Percentiles rank a stretch among this genome's conserved stretches.
Conservation (phyloP, 192 early-diverging fungal genomes). For the Podila clonocystis region DNA sequence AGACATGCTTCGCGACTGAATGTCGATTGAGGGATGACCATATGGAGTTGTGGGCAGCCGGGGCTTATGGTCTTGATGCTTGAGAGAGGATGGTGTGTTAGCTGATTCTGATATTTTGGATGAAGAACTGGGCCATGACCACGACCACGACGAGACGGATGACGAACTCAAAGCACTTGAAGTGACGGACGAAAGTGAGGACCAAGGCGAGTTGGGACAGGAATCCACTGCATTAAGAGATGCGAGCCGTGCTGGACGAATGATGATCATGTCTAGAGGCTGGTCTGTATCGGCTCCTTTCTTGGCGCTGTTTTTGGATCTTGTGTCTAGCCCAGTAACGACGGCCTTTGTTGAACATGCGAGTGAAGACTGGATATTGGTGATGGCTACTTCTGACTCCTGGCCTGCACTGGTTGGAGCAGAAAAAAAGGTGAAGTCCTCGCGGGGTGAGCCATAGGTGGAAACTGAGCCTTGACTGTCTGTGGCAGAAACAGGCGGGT, state of each 20-base stretch:
- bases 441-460: background rate
- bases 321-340: too few species aligned
- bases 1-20: conserved; percentile 40
- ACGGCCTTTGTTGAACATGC: background rate
- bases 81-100: background rate
- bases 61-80: background rate
- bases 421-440: background rate
- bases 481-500: background rate
- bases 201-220: conserved; percentile 4
- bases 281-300: background rate
- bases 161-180: conserved; percentile 1
- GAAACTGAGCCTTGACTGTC: background rate
- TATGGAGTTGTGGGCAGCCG: background rate
- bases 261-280: conserved; percentile 32
- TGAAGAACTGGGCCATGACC: conserved; percentile 15
- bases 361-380: too few species aligned
- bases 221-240: background rate
- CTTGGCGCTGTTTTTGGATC: background rate
- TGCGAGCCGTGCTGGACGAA: conserved; percentile 1
- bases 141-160: conserved; percentile 29
- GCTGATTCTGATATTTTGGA: background rate
- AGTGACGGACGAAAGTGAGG: background rate
- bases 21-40: background rate
- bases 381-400: too few species aligned
- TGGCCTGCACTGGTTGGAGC: background rate